Base-by-base conservation (phyloP, 2,329 filamentous ascomycete genomes). In the Colletotrichum sp. region DNA sequence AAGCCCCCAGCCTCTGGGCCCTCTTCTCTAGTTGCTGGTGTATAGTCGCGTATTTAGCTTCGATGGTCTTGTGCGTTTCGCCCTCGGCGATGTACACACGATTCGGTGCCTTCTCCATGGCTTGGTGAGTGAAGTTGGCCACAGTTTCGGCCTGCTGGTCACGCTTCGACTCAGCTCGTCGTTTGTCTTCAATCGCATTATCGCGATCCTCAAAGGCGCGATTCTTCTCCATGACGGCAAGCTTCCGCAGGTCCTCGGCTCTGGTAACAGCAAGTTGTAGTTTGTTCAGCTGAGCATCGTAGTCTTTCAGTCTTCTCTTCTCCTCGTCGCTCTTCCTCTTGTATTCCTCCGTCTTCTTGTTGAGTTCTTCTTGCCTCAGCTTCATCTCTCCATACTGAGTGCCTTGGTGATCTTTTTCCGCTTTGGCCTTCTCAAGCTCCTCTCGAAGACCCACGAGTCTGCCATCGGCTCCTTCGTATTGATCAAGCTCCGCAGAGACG, bases 381-480 rank as follows among this genome's bases (percentile, higher is more conserved):
- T 76, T 83, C 76, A 90, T 82, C 66, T 86, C 85, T 24, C 88
- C 90, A 76, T 89, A 92, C 72, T 91, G 88, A 15, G 83, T 79
- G 80, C 91, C 88, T 31, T 89, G 85, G 62, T 88, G 86, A 2
- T 87, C 83, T 27, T 84, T 79, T 54, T 85, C 79, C 15, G 83
- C 82, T 75, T 87, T 81, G 4, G 82, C 81, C 9, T 92, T 90
- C 70, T 86, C 83, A 2, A 97, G 87, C 62, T 90, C 86, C 18
- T 85, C 82, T 69, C 89, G 89, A 3, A 95, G 84, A 15, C 84
- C 84, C 59, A 91, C 88, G 1, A 96, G 84, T 66, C 88, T 88
- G 63, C 90, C 92, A 79, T 95, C 94, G 69, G 91, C 90, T 5
- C 93, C 92, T 73, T 94, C 89, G 61, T 90, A 90, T 31, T 85